phyloP scores from a whole-genome alignment of 257 asterid species.

The Nicotiana otophora region DNA sequence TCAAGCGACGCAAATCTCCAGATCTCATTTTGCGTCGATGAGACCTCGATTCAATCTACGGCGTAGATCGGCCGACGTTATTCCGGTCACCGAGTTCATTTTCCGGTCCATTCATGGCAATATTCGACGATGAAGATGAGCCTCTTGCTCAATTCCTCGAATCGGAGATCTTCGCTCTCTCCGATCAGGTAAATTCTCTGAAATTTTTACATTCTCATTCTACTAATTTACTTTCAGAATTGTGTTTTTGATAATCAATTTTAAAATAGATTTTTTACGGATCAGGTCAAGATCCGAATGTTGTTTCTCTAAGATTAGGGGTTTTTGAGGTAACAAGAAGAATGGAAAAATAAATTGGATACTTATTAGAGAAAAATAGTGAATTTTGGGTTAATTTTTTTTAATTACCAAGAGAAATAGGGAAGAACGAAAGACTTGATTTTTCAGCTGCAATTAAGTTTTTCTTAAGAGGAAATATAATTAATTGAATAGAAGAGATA shows the following conservation, averaged over 20 bases:
- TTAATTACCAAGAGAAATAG: background rate
- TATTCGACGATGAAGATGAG: conserved; percentile 81
- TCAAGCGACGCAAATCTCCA: background rate
- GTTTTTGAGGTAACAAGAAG: background rate
- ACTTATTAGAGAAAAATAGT: background rate
- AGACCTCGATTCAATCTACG: conserved; percentile 32
- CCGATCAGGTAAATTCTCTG: conserved; percentile 50
- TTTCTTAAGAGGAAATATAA: background rate
- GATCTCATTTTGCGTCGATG: background rate
- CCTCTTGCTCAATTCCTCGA: conserved; percentile 77
- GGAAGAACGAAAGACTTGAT: background rate
- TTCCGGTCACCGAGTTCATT: conserved; percentile 36
- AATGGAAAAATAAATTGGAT: background rate
- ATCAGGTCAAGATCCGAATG: background rate
- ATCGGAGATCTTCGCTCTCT: conserved; percentile 62
- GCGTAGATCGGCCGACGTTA: conserved; percentile 42
- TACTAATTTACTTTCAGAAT: background rate
- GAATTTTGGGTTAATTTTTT: background rate
- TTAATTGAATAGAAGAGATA: background rate
- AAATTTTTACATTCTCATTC: background rate
- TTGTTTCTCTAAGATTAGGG: background rate
- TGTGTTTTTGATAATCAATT: background rate
- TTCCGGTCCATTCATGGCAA: conserved; percentile 37
- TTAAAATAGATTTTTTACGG: background rate
- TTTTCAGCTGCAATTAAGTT: background rate